phyloP scores from a whole-genome alignment of 805 yeast genomes.

The Gaillardinia entomophila region DNA sequence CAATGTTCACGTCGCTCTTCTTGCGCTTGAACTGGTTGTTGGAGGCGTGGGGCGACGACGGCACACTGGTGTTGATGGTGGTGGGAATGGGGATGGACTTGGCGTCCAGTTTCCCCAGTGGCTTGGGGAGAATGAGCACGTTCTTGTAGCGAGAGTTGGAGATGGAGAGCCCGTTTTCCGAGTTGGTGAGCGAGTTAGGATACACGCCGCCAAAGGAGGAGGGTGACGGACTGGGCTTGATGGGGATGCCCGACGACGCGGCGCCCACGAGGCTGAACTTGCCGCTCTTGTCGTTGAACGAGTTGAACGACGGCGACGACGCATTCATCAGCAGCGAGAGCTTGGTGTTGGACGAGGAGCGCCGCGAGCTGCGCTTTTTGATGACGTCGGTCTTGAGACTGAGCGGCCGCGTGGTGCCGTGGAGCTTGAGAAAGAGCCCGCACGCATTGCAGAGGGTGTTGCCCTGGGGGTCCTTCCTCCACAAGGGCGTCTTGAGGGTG shows the following conservation, averaged over 20 bases:
- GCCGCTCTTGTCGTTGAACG: background rate
- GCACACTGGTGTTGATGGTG: constrained; percentile 2
- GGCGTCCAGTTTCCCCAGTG: constrained; percentile 6
- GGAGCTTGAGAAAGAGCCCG: constrained; percentile 54
- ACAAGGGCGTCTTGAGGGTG: constrained; percentile 54
- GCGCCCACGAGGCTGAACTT: background rate
- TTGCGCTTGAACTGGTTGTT: constrained; percentile 37
- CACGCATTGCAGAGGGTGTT: constrained; percentile 62
- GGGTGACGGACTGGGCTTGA: background rate
- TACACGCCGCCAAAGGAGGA: background rate
- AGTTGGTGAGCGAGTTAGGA: no score
- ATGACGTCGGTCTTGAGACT: constrained; percentile 54
- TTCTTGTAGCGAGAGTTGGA: constrained; percentile 25
- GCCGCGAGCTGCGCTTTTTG: constrained; percentile 48
- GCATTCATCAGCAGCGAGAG: constrained; percentile 1
- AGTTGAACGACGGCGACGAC: background rate
- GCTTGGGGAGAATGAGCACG: constrained; percentile 37
- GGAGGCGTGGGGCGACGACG: constrained; percentile 9
- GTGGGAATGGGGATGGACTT: background rate
- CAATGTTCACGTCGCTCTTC: constrained; percentile 29
- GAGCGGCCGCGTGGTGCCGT: constrained; percentile 57
- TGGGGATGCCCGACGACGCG: background rate
- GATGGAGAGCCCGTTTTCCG: no score
- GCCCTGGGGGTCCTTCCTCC: constrained; percentile 57
- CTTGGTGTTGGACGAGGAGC: constrained; percentile 7